phyloP scores from a whole-genome alignment of 257 asterid species.

The Rauvolfia tetraphylla region DNA sequence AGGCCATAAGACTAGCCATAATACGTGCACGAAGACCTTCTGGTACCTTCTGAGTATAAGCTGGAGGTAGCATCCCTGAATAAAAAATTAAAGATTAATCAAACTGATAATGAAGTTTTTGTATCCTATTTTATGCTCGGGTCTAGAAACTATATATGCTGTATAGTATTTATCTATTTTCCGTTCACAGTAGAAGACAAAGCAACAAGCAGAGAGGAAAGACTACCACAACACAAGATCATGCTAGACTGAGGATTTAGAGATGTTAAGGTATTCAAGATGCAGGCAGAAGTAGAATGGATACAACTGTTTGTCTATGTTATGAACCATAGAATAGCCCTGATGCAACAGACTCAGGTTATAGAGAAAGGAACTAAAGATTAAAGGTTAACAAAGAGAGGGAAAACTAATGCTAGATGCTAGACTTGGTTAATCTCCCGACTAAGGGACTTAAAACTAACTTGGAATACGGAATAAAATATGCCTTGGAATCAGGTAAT shows the following conservation, averaged over 20 bases:
- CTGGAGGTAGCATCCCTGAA: slow-evolving; percentile 39
- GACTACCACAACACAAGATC: neutral
- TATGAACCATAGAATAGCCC: neutral
- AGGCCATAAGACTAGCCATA: slow-evolving; percentile 60
- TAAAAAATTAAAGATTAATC: slow-evolving; percentile 9
- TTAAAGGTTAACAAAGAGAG: too few species aligned
- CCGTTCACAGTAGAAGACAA: neutral
- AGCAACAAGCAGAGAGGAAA: neutral
- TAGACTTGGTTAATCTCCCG: neutral
- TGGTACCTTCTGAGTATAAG: slow-evolving; percentile 47
- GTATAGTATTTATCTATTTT: neutral
- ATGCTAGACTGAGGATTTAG: too few species aligned
- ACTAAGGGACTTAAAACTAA: neutral
- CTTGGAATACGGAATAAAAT: neutral
- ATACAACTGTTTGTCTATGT: neutral
- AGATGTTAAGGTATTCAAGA: neutral
- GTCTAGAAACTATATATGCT: neutral
- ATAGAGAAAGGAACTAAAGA: neutral
- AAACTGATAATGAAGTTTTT: neutral
- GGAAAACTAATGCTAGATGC: neutral
- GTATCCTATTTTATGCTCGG: neutral
- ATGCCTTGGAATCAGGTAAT: neutral
- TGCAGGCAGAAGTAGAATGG: neutral
- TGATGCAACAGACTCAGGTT: neutral
- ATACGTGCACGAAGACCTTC: slow-evolving; percentile 52